Conservation (phyloP, 768 basidiomycete genomes). For the Amanita rubescens region DNA sequence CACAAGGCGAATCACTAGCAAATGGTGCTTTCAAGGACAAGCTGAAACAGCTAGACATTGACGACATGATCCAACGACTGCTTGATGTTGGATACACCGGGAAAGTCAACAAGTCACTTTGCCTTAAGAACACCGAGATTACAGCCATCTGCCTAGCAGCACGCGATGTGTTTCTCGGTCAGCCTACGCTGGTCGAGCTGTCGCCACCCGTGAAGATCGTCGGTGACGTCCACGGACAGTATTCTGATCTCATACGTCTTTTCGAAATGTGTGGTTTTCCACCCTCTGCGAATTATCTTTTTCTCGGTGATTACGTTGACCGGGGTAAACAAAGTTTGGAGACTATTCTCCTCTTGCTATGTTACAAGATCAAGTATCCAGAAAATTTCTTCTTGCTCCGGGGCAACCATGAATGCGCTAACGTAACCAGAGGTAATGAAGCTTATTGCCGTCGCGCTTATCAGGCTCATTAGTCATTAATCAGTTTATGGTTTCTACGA, state of each 20-base stretch:
- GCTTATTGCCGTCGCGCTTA: conserved; percentile 5
- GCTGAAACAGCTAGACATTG: conserved; percentile 77
- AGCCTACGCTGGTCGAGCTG: conserved; percentile 95
- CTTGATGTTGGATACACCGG: conserved; percentile 96
- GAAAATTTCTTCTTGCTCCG: conserved; percentile 98
- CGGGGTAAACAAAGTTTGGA: conserved; percentile 97
- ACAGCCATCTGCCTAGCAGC: conserved; percentile 91
- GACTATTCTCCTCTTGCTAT: conserved; percentile 91
- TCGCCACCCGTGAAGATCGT: conserved; percentile 99
- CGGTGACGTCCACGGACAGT: conserved; percentile 98
- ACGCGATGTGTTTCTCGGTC: conserved; percentile 90
- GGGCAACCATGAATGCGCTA: conserved; percentile 99
- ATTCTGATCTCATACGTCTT: conserved; percentile 94
- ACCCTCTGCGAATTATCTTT: conserved; percentile 94
- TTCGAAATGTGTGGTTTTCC: conserved; percentile 99
- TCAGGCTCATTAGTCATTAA: conserved; percentile 11
- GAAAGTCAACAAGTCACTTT: conserved; percentile 94
- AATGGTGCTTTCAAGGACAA: conserved; percentile 48
- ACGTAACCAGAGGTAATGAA: conserved; percentile 85
- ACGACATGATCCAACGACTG: conserved; percentile 96
- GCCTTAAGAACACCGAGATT: conserved; percentile 95
- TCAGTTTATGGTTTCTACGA: conserved; percentile 99
- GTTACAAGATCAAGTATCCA: conserved; percentile 99
- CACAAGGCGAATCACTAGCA: conserved; percentile 33
- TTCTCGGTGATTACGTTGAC: conserved; percentile 98